Percentiles rank a stretch among this genome's conserved stretches.
Evolutionary conservation across 148 eudicot species (phyloP).

Genomic region (Selenicereus undatus): DNA sequence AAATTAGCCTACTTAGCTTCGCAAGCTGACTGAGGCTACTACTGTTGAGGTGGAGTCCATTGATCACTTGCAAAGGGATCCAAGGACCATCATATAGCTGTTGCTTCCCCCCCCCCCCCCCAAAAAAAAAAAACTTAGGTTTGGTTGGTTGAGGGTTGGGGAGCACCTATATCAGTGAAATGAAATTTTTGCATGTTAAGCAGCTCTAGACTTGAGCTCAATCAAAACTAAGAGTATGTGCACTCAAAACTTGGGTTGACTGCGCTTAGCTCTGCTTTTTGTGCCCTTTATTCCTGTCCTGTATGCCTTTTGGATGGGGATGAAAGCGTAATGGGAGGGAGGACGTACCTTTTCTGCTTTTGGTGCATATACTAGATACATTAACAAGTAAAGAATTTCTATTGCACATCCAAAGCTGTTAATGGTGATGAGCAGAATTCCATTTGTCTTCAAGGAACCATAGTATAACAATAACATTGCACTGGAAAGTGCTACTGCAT

Average conservation of each 20-base stretch:
- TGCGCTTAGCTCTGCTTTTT: background rate
- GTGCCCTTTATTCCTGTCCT: background rate
- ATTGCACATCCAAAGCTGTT: conserved; percentile 58
- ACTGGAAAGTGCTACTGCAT: conserved; percentile 56
- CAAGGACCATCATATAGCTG: no score
- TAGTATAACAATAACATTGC: conserved; percentile 53
- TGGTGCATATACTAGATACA: conserved; percentile 44
- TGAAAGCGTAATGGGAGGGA: background rate
- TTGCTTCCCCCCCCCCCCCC: no score
- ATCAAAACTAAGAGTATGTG: background rate
- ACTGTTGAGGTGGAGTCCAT: no score
- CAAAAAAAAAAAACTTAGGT: no score
- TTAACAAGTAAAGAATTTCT: conserved; percentile 43
- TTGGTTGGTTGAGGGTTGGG: background rate
- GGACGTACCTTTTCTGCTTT: conserved; percentile 40
- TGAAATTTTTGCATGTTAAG: background rate
- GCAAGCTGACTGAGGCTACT: no score
- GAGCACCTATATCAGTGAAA: background rate
- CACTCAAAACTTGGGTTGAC: background rate
- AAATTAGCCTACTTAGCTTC: no score
- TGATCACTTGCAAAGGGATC: no score
- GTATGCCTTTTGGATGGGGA: background rate
- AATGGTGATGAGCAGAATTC: conserved; percentile 45
- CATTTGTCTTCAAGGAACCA: conserved; percentile 49
- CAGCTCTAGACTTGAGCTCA: background rate